Percentiles rank a stretch among this genome's conserved stretches.
These are phyloP conservation scores for Scheffersomyces ergatensis DNA, from an alignment of 805 yeast species.

Conservation along the genomic window DNA sequence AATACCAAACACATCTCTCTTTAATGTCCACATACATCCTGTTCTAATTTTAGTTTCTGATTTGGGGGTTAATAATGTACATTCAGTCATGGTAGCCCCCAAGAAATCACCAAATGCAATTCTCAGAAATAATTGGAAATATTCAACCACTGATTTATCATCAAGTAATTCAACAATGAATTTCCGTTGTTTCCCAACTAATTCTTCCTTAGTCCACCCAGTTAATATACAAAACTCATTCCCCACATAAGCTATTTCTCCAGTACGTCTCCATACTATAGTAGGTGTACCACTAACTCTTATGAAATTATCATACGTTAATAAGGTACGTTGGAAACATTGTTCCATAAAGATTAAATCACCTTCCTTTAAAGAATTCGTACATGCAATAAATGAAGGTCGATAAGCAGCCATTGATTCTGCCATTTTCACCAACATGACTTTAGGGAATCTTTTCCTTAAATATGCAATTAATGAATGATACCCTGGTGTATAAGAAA, in stretches of 20 bases:
- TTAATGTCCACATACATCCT: slow-evolving; percentile 87
- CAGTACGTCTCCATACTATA: slow-evolving; percentile 92
- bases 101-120: slow-evolving; percentile 89
- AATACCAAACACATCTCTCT: slow-evolving; percentile 92
- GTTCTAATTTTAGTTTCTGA: slow-evolving; percentile 62
- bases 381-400: slow-evolving; percentile 91
- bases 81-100: slow-evolving; percentile 83
- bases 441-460: slow-evolving; percentile 64
- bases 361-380: slow-evolving; percentile 82
- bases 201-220: slow-evolving; percentile 79
- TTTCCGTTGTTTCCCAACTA: slow-evolving; percentile 56
- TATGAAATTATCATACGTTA: slow-evolving; percentile 86
- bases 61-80: slow-evolving; percentile 66
- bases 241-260: slow-evolving; percentile 94
- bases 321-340: slow-evolving; percentile 86
- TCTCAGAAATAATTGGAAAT: slow-evolving; percentile 78
- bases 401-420: slow-evolving; percentile 86
- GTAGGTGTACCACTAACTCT: slow-evolving; percentile 90
- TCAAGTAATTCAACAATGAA: slow-evolving; percentile 84
- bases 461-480: slow-evolving; percentile 77
- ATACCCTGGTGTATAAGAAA: slow-evolving; percentile 87
- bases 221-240: slow-evolving; percentile 87
- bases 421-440: slow-evolving; percentile 76
- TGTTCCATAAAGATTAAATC: slow-evolving; percentile 95
- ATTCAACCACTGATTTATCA: slow-evolving; percentile 81